Percentiles rank a stretch among this genome's conserved stretches.
Evolutionary conservation across 257 asterid genomes (phyloP).

Genomic region (Paraleonurus japonicus): DNA sequence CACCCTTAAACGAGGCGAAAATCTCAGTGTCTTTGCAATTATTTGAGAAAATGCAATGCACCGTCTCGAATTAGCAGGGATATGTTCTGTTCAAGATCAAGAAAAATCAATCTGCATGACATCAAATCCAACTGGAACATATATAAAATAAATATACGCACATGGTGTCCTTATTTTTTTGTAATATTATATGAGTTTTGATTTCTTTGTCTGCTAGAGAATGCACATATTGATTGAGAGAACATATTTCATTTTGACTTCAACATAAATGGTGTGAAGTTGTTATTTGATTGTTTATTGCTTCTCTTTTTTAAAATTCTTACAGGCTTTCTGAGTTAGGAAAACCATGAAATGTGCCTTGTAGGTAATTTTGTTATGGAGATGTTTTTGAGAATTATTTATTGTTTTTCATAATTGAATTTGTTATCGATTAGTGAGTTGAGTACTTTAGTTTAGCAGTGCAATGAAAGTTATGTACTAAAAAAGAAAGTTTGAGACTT

Average conservation of each 20-base stretch:
- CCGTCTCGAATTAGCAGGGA: slow-evolving; percentile 44
- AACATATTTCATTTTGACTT: neutral
- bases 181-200: slow-evolving; percentile 10
- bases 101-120: slow-evolving; percentile 25
- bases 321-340: neutral
- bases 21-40: slow-evolving; percentile 24
- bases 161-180: slow-evolving; percentile 26
- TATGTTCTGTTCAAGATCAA: slow-evolving; percentile 42
- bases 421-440: neutral
- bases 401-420: neutral
- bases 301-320: neutral
- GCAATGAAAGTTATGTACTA: neutral
- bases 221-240: slow-evolving; percentile 7
- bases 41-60: slow-evolving; percentile 22
- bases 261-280: slow-evolving; percentile 2
- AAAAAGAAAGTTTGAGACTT: neutral
- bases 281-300: neutral
- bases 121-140: slow-evolving; percentile 28
- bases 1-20: slow-evolving; percentile 15
- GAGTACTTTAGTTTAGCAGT: neutral
- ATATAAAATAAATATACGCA: slow-evolving; percentile 12
- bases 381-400: neutral
- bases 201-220: slow-evolving; percentile 33
- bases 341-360: too few species aligned
- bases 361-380: neutral